These are phyloP conservation scores for Arabis hirsuta DNA, from an alignment of 345 rosid species.

Conservation along the genomic window DNA sequence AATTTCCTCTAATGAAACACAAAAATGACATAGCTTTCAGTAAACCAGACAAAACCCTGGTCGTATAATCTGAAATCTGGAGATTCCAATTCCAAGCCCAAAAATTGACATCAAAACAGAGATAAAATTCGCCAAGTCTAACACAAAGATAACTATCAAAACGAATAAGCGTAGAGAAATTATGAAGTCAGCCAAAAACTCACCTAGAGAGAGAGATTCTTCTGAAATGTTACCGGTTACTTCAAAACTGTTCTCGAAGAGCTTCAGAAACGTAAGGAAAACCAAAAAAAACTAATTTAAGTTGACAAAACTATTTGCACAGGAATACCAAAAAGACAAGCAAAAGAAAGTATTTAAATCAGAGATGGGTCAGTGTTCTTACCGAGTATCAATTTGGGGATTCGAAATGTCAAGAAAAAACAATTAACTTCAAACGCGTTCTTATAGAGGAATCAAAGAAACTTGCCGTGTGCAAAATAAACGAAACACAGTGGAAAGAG, in stretches of 20 bases:
- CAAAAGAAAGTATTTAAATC: conserved; percentile 29
- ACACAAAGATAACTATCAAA: neutral
- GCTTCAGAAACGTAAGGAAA: neutral
- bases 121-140: neutral
- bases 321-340: neutral
- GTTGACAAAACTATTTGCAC: neutral
- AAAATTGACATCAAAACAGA: neutral
- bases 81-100: neutral
- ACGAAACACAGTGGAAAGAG: conserved; percentile 6
- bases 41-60: neutral
- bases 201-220: conserved; percentile 29
- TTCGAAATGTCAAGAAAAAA: conserved; percentile 23
- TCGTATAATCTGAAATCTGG: too few relatives aligned
- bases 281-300: neutral
- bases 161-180: too few relatives aligned
- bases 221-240: conserved; percentile 4
- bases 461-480: conserved; percentile 34
- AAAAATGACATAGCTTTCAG: neutral
- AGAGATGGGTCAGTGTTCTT: conserved; percentile 6
- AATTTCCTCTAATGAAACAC: neutral
- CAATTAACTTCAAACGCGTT: conserved; percentile 26
- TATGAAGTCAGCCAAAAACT: neutral
- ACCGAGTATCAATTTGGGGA: neutral
- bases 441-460: conserved; percentile 27
- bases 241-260: conserved; percentile 18